Percentiles rank a stretch among this genome's conserved stretches.
Conservation (phyloP, 2,329 filamentous ascomycete genomes). For the Davidsoniella australis region DNA sequence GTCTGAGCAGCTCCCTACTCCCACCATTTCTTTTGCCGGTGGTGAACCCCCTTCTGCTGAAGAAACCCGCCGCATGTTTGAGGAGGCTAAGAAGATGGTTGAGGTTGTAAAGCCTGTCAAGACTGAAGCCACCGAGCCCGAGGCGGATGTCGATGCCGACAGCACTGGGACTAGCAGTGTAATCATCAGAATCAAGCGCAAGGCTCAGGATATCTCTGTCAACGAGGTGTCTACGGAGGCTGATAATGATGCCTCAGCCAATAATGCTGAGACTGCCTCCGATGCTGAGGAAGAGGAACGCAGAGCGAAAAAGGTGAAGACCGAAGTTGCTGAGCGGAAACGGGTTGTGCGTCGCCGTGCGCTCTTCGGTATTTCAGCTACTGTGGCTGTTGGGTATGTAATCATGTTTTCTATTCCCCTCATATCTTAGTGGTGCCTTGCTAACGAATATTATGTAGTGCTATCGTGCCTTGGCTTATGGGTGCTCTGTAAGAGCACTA, state of each 20-base stretch:
- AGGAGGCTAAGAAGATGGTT: constrained; percentile 77
- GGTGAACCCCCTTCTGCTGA: constrained; percentile 56
- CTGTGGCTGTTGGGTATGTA: constrained; percentile 78
- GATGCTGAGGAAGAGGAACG: constrained; percentile 27
- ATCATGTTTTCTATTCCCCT: constrained; percentile 1
- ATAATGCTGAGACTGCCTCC: constrained; percentile 20
- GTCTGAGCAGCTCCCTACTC: constrained; percentile 3
- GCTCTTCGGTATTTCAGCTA: constrained; percentile 70
- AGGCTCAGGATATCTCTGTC: constrained; percentile 54
- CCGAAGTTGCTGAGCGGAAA: constrained; percentile 66
- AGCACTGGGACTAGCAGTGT: constrained; percentile 24
- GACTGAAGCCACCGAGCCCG: constrained; percentile 24
- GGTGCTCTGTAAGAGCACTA: constrained; percentile 27
- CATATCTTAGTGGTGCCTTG: constrained; percentile 12
- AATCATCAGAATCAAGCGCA: constrained; percentile 50
- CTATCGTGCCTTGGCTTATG: constrained; percentile 34
- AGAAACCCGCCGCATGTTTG: constrained; percentile 68
- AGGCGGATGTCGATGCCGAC: constrained; percentile 17
- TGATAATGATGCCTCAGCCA: not conserved
- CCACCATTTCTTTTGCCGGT: constrained; percentile 24
- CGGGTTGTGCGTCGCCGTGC: constrained; percentile 76
- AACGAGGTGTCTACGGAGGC: constrained; percentile 30
- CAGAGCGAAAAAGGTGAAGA: constrained; percentile 59
- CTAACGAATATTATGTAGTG: constrained; percentile 18
- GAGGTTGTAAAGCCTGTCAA: constrained; percentile 35